Conservation (phyloP, 352 stramenopile genomes). For the Phytophthora pluvialis region DNA sequence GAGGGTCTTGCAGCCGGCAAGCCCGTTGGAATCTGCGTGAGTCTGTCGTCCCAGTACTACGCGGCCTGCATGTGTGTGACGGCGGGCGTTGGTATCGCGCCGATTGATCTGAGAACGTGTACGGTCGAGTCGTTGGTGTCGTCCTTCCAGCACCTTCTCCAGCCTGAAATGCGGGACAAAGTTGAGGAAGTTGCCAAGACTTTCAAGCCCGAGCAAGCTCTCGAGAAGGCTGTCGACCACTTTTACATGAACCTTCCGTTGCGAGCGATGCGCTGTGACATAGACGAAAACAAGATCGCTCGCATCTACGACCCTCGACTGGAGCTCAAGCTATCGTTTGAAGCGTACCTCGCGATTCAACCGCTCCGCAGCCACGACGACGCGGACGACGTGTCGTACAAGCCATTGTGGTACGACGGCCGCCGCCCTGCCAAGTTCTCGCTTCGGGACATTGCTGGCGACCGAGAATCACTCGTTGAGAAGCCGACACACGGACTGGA, state of each 20-base stretch:
- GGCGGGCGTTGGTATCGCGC: slow-evolving; percentile 72
- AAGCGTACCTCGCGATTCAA: slow-evolving; percentile 46
- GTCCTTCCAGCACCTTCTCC: slow-evolving; percentile 67
- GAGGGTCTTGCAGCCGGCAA: slow-evolving; percentile 82
- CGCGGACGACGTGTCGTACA: slow-evolving; percentile 39
- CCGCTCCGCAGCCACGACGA: slow-evolving; percentile 35
- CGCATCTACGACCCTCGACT: slow-evolving; percentile 43
- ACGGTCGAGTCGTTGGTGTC: slow-evolving; percentile 63
- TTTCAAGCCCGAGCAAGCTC: slow-evolving; percentile 69
- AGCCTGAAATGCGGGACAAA: slow-evolving; percentile 41
- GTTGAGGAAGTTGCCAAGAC: slow-evolving; percentile 49
- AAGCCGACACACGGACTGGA: slow-evolving; percentile 32
- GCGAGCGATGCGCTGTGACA: slow-evolving; percentile 43
- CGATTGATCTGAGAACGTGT: slow-evolving; percentile 66
- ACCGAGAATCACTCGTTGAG: slow-evolving; percentile 22
- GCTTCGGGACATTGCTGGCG: slow-evolving; percentile 29
- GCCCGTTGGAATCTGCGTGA: slow-evolving; percentile 89
- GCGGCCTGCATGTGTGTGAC: slow-evolving; percentile 78
- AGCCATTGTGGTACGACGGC: slow-evolving; percentile 40
- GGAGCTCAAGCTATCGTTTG: slow-evolving; percentile 55
- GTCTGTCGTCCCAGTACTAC: slow-evolving; percentile 90
- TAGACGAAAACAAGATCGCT: slow-evolving; percentile 45
- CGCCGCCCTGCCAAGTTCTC: slow-evolving; percentile 38
- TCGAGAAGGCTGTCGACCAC: slow-evolving; percentile 63
- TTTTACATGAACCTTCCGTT: slow-evolving; percentile 64